Base-by-base conservation (phyloP, 2,329 filamentous ascomycete species). In the Nigrograna mackinnonii region DNA sequence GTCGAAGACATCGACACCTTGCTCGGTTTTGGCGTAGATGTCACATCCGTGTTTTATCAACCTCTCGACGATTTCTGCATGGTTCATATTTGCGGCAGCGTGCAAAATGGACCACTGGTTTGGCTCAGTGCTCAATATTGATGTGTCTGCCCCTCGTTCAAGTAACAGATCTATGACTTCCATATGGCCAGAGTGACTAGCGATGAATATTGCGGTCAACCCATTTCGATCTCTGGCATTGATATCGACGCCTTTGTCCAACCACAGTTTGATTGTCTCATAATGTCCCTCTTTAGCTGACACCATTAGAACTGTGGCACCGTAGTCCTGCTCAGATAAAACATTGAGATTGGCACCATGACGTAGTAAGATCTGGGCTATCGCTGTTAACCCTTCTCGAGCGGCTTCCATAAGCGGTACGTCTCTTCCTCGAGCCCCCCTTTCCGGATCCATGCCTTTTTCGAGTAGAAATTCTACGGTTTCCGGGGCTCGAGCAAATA, bases 321-420 rank as follows among this genome's bases (percentile, higher is more conserved):
- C 47, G 26, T 51, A 45, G 2, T 35, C 32, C 37, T 49, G 49
- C 35, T 22, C 13, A 12, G 34, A 9, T 33, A 19, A 44, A 6
- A 26, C 36, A n/a, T 49, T n/a, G 13, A 52, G 4, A 7, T 57
- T 40, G 22, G 54, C 57, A 18, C 60, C 57, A 18, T 50, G 46
- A 2, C 47, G 42, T 32, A 56, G 39, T 7, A 62, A 49, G 2
- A 53, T 5, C 26, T 52, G 52, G 9, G 46, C 50, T 22, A 49
- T 31, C 6, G 36, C 41, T 5, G 38, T 20, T 12, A 54, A 34
- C 11, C 59, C 59, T 13, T 35, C 34, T 9, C 51, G 46, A 14
- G 56, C 56, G 3, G 59, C 55, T 6, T 56, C 39, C 18, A 54
- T 38, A 2, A 60, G 19, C 36, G 59, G 46, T n/a, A 54, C 62